Conservation (phyloP, 2,329 filamentous ascomycete genomes). For the Verticillium isaacii region DNA sequence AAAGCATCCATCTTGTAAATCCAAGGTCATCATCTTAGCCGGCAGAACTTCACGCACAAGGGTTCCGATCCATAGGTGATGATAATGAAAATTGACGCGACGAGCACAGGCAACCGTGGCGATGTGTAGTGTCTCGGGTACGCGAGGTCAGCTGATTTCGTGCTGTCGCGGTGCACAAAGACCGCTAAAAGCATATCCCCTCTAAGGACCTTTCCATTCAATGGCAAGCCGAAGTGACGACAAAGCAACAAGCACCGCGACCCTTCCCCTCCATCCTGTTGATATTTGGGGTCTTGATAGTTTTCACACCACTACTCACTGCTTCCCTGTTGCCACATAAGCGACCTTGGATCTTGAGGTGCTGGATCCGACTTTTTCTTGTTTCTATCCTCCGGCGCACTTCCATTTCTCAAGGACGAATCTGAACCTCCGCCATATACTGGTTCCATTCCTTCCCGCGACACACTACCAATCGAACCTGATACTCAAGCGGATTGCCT, state of each 20-base stretch:
- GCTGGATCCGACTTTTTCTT: too few relatives aligned
- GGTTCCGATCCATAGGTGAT: not conserved
- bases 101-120: constrained; percentile 2
- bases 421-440: too few relatives aligned
- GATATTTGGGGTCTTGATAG: not conserved
- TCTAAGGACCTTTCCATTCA: not conserved
- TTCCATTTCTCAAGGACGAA: too few relatives aligned
- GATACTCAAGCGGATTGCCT: too few relatives aligned
- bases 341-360: too few relatives aligned
- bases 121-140: constrained; percentile 8
- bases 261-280: not conserved
- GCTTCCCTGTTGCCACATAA: too few relatives aligned
- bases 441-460: too few relatives aligned
- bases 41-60: not conserved
- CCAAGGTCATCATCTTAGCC: not conserved
- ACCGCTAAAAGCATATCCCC: not conserved
- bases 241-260: not conserved
- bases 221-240: not conserved
- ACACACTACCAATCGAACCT: too few relatives aligned
- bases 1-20: constrained; percentile 31
- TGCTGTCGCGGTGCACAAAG: not conserved
- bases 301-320: not conserved
- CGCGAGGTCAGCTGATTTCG: constrained; percentile 35
- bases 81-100: not conserved
- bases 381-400: too few relatives aligned